phyloP scores from a whole-genome alignment of 148 eudicot genomes.

The Rhododendron simsii region DNA sequence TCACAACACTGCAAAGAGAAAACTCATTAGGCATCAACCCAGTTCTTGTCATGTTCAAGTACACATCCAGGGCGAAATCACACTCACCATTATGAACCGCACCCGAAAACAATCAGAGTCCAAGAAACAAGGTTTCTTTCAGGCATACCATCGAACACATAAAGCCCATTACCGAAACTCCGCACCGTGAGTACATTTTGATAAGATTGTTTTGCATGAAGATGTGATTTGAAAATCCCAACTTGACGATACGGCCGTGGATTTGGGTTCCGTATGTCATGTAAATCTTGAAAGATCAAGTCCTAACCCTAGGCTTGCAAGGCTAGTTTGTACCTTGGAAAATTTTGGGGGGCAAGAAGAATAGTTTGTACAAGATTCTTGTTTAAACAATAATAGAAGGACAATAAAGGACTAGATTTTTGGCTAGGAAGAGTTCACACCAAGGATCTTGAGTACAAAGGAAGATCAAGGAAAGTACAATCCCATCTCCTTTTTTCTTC shows the following conservation, averaged over 20 bases:
- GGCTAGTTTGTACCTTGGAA: too few relatives aligned
- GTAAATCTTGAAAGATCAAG: too few relatives aligned
- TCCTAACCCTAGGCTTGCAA: too few relatives aligned
- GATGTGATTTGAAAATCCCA: conserved; percentile 17
- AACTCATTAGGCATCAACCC: conserved; percentile 25
- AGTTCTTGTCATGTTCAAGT: conserved; percentile 15
- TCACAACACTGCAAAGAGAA: conserved; percentile 20
- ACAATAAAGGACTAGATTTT: too few relatives aligned
- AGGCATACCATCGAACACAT: conserved; percentile 23
- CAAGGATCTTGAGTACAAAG: too few relatives aligned
- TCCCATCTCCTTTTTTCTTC: too few relatives aligned
- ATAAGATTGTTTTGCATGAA: conserved; percentile 17
- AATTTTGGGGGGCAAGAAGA: too few relatives aligned
- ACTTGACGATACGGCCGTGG: conserved; percentile 16
- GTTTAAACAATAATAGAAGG: too few relatives aligned
- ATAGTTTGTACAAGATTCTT: too few relatives aligned
- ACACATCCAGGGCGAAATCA: conserved; percentile 7
- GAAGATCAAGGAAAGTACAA: too few relatives aligned
- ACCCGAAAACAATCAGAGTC: conserved; percentile 18
- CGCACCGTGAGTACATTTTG: conserved; percentile 18
- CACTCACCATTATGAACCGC: conserved; percentile 12
- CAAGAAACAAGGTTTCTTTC: conserved; percentile 26
- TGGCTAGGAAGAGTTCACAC: too few relatives aligned
- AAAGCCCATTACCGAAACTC: neutral
- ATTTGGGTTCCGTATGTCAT: conserved; percentile 19